Conservation (phyloP, 2,329 filamentous ascomycete species). For the Colletotrichum brevisporum region DNA sequence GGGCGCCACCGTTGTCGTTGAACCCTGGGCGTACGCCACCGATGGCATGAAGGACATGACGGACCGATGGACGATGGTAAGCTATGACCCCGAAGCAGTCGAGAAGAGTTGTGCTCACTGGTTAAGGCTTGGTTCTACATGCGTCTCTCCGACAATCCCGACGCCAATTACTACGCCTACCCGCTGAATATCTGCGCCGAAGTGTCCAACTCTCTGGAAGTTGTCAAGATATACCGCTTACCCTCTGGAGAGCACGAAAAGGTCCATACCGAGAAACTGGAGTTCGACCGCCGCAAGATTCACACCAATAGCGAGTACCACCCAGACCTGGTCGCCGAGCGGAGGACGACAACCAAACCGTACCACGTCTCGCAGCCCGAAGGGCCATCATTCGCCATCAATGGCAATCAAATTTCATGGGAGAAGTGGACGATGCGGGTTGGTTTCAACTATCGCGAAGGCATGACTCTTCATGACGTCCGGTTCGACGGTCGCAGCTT, state of each 20-base stretch:
- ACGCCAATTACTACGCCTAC: conserved; percentile 71
- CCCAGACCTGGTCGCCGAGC: conserved; percentile 46
- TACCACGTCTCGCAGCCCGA: conserved; percentile 55
- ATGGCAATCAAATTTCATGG: conserved; percentile 64
- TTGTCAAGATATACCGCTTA: conserved; percentile 65
- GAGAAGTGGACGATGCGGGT: conserved; percentile 79
- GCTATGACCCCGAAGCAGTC: background rate
- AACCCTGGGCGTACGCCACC: conserved; percentile 69
- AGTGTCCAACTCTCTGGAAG: conserved; percentile 62
- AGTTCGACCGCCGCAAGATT: conserved; percentile 59
- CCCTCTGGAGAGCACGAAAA: conserved; percentile 55
- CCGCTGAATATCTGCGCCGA: conserved; percentile 68
- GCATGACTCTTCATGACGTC: conserved; percentile 77
- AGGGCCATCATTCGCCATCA: conserved; percentile 58
- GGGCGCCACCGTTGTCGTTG: conserved; percentile 61
- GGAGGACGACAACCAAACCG: conserved; percentile 51
- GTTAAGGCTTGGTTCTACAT: conserved; percentile 40
- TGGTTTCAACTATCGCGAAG: conserved; percentile 78
- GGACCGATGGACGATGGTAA: conserved; percentile 63
- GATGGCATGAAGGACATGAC: conserved; percentile 67
- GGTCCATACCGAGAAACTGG: conserved; percentile 50
- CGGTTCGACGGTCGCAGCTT: conserved; percentile 75
- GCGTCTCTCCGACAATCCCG: conserved; percentile 54
- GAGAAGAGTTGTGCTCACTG: background rate
- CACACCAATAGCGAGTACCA: conserved; percentile 53